Conservation (phyloP, 2,329 filamentous ascomycete species). For the Neonectria sp. region DNA sequence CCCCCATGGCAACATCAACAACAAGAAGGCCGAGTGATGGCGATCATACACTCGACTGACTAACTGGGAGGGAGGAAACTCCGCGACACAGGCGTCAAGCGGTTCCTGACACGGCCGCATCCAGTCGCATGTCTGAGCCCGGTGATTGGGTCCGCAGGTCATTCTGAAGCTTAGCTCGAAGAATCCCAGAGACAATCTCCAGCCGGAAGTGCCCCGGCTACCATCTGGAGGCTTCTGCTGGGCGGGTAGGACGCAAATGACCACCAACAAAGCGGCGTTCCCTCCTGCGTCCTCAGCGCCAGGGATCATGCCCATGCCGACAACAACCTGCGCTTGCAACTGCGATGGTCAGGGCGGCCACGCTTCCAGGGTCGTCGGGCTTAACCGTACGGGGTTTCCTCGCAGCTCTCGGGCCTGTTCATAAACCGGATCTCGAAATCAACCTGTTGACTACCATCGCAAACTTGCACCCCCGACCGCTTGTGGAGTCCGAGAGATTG, state of each 20-base stretch:
- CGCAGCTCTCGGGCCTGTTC: constrained; percentile 18
- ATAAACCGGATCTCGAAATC: constrained; percentile 26
- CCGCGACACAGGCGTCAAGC: constrained; percentile 42
- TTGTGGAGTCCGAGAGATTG: constrained; percentile 43
- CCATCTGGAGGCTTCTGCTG: not conserved
- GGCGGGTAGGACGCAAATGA: constrained; percentile 20
- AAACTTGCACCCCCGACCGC: constrained; percentile 25
- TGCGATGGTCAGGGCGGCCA: constrained; percentile 28
- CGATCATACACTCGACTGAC: constrained; percentile 23
- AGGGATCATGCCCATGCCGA: constrained; percentile 20
- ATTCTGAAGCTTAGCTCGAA: constrained; percentile 43
- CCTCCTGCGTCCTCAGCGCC: constrained; percentile 7
- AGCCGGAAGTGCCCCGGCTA: constrained; percentile 25
- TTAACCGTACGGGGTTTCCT: not conserved
- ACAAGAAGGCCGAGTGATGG: constrained; percentile 14
- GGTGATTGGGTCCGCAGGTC: constrained; percentile 43
- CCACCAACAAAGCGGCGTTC: constrained; percentile 11
- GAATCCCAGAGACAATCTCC: constrained; percentile 38
- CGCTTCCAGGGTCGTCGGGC: constrained; percentile 8
- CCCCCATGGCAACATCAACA: constrained; percentile 30
- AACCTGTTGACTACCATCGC: constrained; percentile 22
- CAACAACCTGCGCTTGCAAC: constrained; percentile 23
- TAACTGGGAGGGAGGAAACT: constrained; percentile 27
- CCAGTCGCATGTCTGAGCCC: constrained; percentile 46
- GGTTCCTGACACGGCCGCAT: constrained; percentile 44